Evolutionary conservation across 169 alveolate genomes (phyloP).

Genomic region (Besnoitia besnoiti): DNA sequence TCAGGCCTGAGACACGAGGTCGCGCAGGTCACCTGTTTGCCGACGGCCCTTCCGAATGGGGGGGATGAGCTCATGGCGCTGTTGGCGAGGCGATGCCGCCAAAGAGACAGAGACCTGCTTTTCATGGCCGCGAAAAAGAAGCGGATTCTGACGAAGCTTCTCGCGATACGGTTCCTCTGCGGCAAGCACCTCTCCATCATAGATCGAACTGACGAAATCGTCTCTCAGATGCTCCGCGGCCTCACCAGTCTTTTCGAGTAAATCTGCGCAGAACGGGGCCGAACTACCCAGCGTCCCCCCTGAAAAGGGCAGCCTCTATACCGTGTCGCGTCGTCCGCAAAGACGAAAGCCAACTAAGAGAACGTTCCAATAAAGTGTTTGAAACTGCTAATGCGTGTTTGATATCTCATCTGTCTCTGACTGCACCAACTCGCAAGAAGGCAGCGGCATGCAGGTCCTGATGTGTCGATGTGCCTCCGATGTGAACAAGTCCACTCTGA

Average conservation of each 20-base stretch:
- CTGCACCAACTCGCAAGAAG: too few relatives aligned
- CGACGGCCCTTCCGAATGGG: constrained; percentile 16
- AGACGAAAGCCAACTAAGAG: too few relatives aligned
- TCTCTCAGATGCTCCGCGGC: constrained; percentile 23
- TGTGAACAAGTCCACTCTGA: too few relatives aligned
- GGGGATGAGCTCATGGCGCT: constrained; percentile 8
- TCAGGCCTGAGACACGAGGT: constrained; percentile 23
- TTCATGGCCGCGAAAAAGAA: not conserved
- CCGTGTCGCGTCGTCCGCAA: too few relatives aligned
- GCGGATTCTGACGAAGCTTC: constrained; percentile 22
- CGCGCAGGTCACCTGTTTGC: constrained; percentile 38
- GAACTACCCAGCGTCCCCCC: too few relatives aligned
- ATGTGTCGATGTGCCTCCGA: too few relatives aligned
- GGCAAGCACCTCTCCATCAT: not conserved
- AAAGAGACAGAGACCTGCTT: constrained; percentile 6
- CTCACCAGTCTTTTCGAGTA: not conserved
- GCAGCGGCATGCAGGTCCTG: too few relatives aligned
- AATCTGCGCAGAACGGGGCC: not conserved
- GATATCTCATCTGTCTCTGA: too few relatives aligned
- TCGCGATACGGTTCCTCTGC: constrained; percentile 32
- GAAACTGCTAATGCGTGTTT: too few relatives aligned
- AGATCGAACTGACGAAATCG: constrained; percentile 1
- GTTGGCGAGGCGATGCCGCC: constrained; percentile 31
- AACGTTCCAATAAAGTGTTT: too few relatives aligned
- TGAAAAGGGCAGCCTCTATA: too few relatives aligned